Percentiles rank a stretch among this genome's conserved stretches.
These are phyloP conservation scores for Coffea eugenioides DNA, from an alignment of 257 asterid species.

Conservation along the genomic window DNA sequence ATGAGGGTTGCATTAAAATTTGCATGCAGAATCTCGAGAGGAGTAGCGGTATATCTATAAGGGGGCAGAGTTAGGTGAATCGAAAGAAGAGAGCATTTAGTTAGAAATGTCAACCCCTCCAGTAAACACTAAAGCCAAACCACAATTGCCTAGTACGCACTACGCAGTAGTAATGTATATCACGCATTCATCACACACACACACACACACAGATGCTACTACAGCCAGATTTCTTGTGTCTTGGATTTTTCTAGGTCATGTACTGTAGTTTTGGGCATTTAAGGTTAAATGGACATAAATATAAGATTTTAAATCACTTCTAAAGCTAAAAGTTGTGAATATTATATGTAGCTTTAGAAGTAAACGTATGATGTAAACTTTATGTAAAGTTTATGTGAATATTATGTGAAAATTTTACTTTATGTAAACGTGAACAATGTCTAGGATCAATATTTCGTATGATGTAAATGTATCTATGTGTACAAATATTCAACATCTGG, in stretches of 20 bases:
- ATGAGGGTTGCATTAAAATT: slow-evolving; percentile 21
- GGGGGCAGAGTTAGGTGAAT: slow-evolving; percentile 38
- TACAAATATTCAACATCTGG: not conserved
- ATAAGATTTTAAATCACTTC: not conserved
- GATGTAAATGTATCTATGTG: not conserved
- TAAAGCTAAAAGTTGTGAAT: not conserved
- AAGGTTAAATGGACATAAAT: not conserved
- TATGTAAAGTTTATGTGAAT: no score
- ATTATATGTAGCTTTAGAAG: no score
- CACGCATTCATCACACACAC: slow-evolving; percentile 29
- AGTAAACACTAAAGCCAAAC: not conserved
- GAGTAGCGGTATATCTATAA: slow-evolving; percentile 14
- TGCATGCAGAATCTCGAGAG: slow-evolving; percentile 28
- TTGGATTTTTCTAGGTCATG: not conserved
- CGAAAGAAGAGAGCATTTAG: slow-evolving; percentile 30
- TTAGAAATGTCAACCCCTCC: slow-evolving; percentile 25
- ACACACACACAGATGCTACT: not conserved
- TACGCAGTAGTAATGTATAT: slow-evolving; percentile 8
- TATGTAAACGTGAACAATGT: not conserved
- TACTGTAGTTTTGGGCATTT: not conserved
- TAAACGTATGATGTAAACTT: no score
- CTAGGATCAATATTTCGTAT: no score
- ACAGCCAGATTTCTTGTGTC: slow-evolving; percentile 16
- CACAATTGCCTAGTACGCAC: not conserved
- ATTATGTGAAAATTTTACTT: no score